Evolutionary conservation across 805 yeast genomes (phyloP), one percentile per base, ranked within the genome.

Genomic region (Nakazawaea pomicola): DNA sequence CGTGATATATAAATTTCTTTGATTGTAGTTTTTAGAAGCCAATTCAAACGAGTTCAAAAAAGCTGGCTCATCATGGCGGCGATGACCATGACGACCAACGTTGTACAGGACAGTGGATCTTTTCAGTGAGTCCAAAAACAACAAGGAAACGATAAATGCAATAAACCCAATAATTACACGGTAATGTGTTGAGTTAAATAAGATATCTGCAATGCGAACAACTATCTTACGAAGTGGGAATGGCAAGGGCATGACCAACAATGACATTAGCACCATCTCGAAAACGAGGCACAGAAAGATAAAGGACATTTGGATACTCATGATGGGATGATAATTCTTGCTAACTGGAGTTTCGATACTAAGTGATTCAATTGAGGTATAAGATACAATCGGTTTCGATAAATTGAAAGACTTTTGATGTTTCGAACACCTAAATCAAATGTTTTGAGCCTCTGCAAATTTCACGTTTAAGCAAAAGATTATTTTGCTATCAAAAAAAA

Each of bases 11-110:
- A 76, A 57, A 52, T 76, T 76, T 43, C 82, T 62, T 50, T 76
- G 80, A n/a, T 78, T 66, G 47, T 74, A 72, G 51, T 74, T 75
- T 52, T 69, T 71, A 49, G 70, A 65, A 4, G 77, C 76, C 53
- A 62, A 60, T 54, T 63, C 70, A 17, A 64, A 71, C 33, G 59
- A 53, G 44, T 54, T 56, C 53, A 65, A 56, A 37, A 43, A 32
- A 1, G 28, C 23, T 17, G 44, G 37, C 17, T 32, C 44, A 30
- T 43, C 38, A 11, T 19, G 38, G 14, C 29, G 36, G 18, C 33
- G 38, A 20, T 29, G 12, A 6, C 30, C 32, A 29, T 25, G 16
- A 19, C 36, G 31, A 17, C 40, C 36, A 4, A 17, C 16, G 17
- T 32, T 17, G n/a, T 38, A 39, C 18, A 18, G 11, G 4, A 36